Percentiles rank a stretch among this genome's conserved stretches.
These are phyloP conservation scores for Yamadazyma kitorensis DNA, from an alignment of 805 yeast genomes.

Conservation along the genomic window DNA sequence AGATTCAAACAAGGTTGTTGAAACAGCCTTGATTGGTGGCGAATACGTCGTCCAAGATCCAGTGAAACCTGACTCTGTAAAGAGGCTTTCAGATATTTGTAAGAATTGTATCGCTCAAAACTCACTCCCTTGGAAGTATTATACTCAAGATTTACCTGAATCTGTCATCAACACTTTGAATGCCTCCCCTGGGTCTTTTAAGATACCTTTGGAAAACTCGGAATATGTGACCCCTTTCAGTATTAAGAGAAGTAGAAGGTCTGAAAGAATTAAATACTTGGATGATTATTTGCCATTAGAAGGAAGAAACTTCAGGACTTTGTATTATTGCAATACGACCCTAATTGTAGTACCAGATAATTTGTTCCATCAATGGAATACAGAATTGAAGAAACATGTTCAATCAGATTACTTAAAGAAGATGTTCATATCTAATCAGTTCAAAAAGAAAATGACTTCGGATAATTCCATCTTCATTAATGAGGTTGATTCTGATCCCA, in stretches of 20 bases:
- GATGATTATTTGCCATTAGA: constrained; percentile 15
- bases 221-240: constrained; percentile 20
- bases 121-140: constrained; percentile 60
- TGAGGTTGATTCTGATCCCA: constrained; percentile 21
- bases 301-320: constrained; percentile 22
- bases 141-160: constrained; percentile 42
- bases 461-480: constrained; percentile 17
- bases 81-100: constrained; percentile 38
- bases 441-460: constrained; percentile 19
- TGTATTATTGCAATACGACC: constrained; percentile 51
- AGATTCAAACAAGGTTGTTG: not conserved
- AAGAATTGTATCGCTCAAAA: constrained; percentile 38
- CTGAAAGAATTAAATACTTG: constrained; percentile 13
- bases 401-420: constrained; percentile 31
- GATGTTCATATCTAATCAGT: constrained; percentile 30
- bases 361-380: constrained; percentile 61
- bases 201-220: constrained; percentile 21
- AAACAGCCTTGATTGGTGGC: not conserved
- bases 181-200: constrained; percentile 46
- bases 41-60: not conserved
- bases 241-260: constrained; percentile 16
- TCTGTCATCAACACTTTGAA: constrained; percentile 35
- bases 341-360: constrained; percentile 66
- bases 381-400: constrained; percentile 58
- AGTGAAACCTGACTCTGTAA: not conserved